Percentiles rank a stretch among this genome's conserved stretches.
Conservation (phyloP, 2,329 filamentous ascomycete genomes). For the Nothopassalora personata region DNA sequence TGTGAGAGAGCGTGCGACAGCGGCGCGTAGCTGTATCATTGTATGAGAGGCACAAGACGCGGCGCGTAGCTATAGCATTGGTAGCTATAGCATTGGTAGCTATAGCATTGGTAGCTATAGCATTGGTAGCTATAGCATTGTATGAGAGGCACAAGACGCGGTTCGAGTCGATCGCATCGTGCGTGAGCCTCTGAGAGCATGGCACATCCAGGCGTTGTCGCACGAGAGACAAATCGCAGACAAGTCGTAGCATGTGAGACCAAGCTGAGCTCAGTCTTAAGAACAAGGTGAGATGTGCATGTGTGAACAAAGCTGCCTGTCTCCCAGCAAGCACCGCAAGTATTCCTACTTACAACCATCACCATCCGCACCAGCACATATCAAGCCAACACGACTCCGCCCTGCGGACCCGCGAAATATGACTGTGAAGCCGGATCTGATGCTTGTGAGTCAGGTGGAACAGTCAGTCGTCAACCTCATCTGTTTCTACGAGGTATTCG, state of each 20-base stretch:
- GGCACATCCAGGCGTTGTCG: neutral
- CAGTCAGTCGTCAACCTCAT: neutral
- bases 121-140: too few relatives aligned
- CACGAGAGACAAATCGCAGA: neutral
- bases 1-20: too few relatives aligned
- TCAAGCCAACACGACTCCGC: neutral
- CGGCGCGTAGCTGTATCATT: too few relatives aligned
- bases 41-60: too few relatives aligned
- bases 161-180: neutral
- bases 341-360: neutral
- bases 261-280: neutral
- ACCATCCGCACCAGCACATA: neutral
- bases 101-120: too few relatives aligned
- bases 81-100: too few relatives aligned
- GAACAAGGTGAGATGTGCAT: neutral
- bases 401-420: neutral
- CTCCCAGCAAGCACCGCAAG: neutral
- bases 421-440: neutral
- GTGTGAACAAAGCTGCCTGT: neutral
- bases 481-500: neutral
- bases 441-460: neutral
- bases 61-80: too few relatives aligned
- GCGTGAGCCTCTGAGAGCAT: neutral
- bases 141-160: too few relatives aligned
- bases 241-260: slow-evolving; percentile 1